phyloP scores from a whole-genome alignment of 2,329 filamentous ascomycete species.

The Apiospora hydei region DNA sequence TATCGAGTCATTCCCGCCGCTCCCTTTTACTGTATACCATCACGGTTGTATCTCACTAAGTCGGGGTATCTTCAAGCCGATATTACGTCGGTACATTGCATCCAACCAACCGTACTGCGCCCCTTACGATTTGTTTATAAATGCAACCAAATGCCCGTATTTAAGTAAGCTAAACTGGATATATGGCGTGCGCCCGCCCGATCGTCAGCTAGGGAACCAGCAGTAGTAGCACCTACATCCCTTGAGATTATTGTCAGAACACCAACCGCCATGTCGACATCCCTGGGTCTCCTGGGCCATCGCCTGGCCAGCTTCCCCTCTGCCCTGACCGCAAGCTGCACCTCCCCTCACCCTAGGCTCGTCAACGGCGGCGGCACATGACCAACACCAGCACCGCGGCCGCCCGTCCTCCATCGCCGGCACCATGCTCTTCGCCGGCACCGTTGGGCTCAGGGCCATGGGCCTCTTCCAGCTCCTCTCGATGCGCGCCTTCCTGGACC shows the following conservation, averaged over 20 bases:
- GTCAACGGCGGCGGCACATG: not conserved
- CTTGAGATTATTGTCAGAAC: not conserved
- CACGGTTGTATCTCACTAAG: not conserved
- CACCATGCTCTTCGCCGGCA: not conserved
- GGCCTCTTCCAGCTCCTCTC: slow-evolving; percentile 1
- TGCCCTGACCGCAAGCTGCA: not conserved
- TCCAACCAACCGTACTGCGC: not conserved
- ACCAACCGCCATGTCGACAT: not conserved
- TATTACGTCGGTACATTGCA: not conserved
- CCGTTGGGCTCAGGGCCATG: not conserved
- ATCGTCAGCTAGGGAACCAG: not conserved
- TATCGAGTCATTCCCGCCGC: not conserved
- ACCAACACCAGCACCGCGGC: not conserved
- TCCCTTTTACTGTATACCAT: not conserved
- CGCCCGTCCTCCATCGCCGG: not conserved
- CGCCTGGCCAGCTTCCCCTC: not conserved
- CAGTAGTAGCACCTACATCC: not conserved
- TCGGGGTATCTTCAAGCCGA: slow-evolving; percentile 11
- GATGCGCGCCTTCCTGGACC: not conserved
- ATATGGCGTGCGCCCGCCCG: not conserved
- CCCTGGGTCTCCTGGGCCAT: not conserved
- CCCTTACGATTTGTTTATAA: not conserved
- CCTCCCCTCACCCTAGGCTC: not conserved
- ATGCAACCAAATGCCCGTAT: not conserved
- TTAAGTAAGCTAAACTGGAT: not conserved